Conservation (phyloP, 2,329 filamentous ascomycete species). For the Colletotrichum lentis region DNA sequence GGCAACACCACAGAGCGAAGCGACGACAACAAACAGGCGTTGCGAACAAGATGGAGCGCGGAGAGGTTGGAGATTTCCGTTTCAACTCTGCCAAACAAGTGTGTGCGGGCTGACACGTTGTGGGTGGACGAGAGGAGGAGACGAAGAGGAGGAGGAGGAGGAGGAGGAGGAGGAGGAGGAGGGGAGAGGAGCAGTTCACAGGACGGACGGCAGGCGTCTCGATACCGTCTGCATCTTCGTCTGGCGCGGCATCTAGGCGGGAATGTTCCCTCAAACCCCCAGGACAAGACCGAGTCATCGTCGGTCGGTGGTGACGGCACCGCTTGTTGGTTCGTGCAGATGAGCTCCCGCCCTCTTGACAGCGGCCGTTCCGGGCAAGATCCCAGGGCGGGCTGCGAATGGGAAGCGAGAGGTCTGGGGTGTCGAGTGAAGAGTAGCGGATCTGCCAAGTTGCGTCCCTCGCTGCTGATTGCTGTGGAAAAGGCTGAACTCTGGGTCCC, state of each 20-base stretch:
- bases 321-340: conserved; percentile 25
- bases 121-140: no score
- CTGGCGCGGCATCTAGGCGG: conserved; percentile 13
- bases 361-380: conserved; percentile 30
- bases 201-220: not conserved
- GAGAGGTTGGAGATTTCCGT: not conserved
- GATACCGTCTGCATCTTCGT: conserved; percentile 16
- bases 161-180: no score
- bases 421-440: not conserved
- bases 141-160: no score
- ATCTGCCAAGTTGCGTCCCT: conserved; percentile 23
- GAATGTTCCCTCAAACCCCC: conserved; percentile 16
- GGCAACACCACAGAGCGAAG: conserved; percentile 1
- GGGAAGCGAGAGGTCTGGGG: conserved; percentile 19
- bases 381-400: conserved; percentile 26
- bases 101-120: conserved; percentile 29
- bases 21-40: not conserved
- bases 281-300: conserved; percentile 24
- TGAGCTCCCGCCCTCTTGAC: conserved; percentile 20
- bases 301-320: not conserved
- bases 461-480: conserved; percentile 20
- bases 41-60: not conserved
- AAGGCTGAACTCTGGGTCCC: conserved; percentile 20
- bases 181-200: conserved; percentile 18
- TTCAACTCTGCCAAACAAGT: conserved; percentile 20